phyloP scores from a whole-genome alignment of 208 protist species.

The Strigomonas culicis region DNA sequence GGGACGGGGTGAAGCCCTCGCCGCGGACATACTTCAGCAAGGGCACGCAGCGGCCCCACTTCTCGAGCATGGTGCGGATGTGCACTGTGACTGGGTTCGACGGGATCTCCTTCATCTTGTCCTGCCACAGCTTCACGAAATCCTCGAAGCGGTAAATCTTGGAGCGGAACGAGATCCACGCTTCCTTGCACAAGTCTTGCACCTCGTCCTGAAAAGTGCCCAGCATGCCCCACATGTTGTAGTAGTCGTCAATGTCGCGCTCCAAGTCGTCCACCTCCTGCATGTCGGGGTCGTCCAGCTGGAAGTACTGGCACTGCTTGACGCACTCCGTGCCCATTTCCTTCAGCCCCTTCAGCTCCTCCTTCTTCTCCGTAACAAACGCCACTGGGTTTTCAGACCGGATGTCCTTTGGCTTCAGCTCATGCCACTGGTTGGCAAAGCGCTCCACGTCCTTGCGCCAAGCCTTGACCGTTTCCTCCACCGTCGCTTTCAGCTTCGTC shows the following conservation, averaged over 20 bases:
- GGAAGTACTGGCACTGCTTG: constrained; percentile 92
- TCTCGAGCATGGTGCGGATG: constrained; percentile 86
- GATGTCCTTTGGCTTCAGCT: constrained; percentile 92
- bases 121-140: constrained; percentile 92
- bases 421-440: constrained; percentile 92
- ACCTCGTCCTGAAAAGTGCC: constrained; percentile 87
- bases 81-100: constrained; percentile 81
- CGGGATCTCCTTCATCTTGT: constrained; percentile 75
- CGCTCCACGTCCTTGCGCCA: constrained; percentile 87
- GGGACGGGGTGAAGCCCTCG: constrained; percentile 93
- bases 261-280: constrained; percentile 69
- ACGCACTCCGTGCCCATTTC: constrained; percentile 60
- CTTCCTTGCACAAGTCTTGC: constrained; percentile 64
- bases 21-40: constrained; percentile 93
- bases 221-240: constrained; percentile 84
- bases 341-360: constrained; percentile 78
- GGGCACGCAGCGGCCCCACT: constrained; percentile 76
- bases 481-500: constrained; percentile 49
- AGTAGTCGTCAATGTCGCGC: constrained; percentile 84
- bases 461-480: constrained; percentile 64
- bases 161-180: constrained; percentile 93
- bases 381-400: constrained; percentile 62
- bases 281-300: constrained; percentile 84
- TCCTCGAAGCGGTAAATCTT: constrained; percentile 95
- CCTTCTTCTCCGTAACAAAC: constrained; percentile 77